Percentiles rank a stretch among this genome's conserved stretches.
phyloP scores from a whole-genome alignment of 345 rosid genomes.

The Cardamine chenopodiifolia region DNA sequence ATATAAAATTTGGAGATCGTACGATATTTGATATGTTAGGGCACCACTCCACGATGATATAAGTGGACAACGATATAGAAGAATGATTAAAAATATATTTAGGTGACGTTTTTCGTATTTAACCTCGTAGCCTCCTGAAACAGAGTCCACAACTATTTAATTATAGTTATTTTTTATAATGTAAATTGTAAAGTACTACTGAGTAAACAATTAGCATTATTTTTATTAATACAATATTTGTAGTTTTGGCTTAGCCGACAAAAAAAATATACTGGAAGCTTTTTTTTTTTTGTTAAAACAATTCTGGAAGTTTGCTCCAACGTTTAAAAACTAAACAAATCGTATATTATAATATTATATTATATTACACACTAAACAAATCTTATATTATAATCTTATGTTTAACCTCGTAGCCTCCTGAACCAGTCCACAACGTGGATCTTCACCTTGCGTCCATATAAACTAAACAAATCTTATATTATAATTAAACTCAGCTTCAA shows the following conservation, averaged over 20 bases:
- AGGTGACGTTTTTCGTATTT: constrained; percentile 16
- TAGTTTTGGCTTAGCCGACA: constrained; percentile 1
- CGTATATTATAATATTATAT: neutral
- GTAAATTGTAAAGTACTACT: neutral
- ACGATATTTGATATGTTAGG: constrained; percentile 40
- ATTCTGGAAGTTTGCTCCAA: constrained; percentile 29
- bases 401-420: no score
- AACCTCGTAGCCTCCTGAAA: constrained; percentile 18
- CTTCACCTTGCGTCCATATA: constrained; percentile 25
- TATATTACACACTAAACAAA: no score
- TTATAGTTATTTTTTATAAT: neutral
- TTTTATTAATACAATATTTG: neutral
- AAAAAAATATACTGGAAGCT: neutral
- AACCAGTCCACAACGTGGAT: no score
- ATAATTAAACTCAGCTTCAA: constrained; percentile 30
- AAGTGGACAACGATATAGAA: constrained; percentile 35
- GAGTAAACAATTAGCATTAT: constrained; percentile 4
- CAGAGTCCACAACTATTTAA: constrained; percentile 17
- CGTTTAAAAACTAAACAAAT: constrained; percentile 4
- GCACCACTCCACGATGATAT: constrained; percentile 37
- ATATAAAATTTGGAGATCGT: constrained; percentile 27
- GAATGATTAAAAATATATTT: neutral
- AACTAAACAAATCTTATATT: neutral
- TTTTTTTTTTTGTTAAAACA: neutral
- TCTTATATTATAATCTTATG: no score